Evolutionary conservation across 202 grass and related monocot species (phyloP).

Genomic region (Bolboschoenoplectus hybrid): DNA sequence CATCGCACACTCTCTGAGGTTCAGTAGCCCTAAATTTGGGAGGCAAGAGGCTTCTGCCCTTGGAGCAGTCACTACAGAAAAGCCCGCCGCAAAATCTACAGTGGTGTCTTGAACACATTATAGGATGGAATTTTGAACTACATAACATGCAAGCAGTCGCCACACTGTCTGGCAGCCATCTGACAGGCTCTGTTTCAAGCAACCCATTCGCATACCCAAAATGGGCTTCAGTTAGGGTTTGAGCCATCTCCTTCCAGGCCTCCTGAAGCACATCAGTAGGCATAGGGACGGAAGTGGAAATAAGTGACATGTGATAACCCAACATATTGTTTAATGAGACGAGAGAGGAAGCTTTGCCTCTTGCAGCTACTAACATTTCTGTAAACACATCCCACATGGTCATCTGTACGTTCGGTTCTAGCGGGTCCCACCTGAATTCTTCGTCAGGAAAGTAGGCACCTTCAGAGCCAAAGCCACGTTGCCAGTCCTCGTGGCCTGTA

Average conservation of each 20-base stretch:
- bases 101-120: conserved; percentile 84
- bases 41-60: conserved; percentile 82
- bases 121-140: conserved; percentile 69
- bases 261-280: conserved; percentile 53
- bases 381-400: conserved; percentile 90
- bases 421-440: conserved; percentile 75
- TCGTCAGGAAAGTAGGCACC: conserved; percentile 61
- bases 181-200: conserved; percentile 73
- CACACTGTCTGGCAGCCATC: conserved; percentile 84
- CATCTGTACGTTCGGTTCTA: conserved; percentile 63
- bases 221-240: conserved; percentile 57
- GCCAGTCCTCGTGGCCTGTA: conserved; percentile 61
- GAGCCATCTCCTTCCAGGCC: conserved; percentile 71
- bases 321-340: conserved; percentile 53
- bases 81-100: conserved; percentile 88
- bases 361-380: conserved; percentile 65
- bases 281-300: conserved; percentile 49
- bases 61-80: conserved; percentile 84
- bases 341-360: conserved; percentile 56
- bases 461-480: conserved; percentile 53
- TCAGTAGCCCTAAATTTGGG: conserved; percentile 72
- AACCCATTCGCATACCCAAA: conserved; percentile 51
- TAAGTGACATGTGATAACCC: conserved; percentile 50
- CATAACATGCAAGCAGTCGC: conserved; percentile 86
- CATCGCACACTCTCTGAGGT: conserved; percentile 90